Conservation (phyloP, 169 alveolate genomes). For the Theileria orientalis region DNA sequence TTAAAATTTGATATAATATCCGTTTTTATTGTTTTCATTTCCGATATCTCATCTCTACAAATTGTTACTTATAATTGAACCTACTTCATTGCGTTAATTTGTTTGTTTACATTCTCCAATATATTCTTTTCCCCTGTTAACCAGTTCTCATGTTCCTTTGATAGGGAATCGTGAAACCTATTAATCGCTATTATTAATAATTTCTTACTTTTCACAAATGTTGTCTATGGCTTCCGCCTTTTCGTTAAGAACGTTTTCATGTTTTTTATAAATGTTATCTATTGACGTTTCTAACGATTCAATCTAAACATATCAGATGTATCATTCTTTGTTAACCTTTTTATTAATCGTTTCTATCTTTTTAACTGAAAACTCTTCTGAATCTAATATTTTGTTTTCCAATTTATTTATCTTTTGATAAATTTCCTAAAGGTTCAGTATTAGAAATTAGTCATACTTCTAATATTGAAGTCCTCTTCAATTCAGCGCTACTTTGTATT, state of each 20-base stretch:
- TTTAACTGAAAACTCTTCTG: conserved; percentile 24
- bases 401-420: conserved; percentile 54
- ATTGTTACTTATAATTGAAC: not conserved
- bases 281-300: conserved; percentile 38
- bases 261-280: conserved; percentile 23
- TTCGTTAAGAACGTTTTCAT: conserved; percentile 35
- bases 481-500: conserved; percentile 52
- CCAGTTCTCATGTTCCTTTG: conserved; percentile 55
- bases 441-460: conserved; percentile 14
- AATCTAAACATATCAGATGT: conserved; percentile 27
- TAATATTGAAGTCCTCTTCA: conserved; percentile 51
- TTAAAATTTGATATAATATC: conserved; percentile 48
- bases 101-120: conserved; percentile 9
- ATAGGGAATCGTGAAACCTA: conserved; percentile 47
- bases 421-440: conserved; percentile 28
- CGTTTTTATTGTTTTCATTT: conserved; percentile 52
- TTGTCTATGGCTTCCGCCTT: conserved; percentile 35
- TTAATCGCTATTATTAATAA: not conserved
- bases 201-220: conserved; percentile 42
- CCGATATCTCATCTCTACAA: conserved; percentile 48
- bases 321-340: conserved; percentile 17
- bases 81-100: conserved; percentile 39
- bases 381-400: conserved; percentile 49
- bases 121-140: conserved; percentile 40
- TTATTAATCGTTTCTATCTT: conserved; percentile 11